Conservation (phyloP, 2,329 filamentous ascomycete species). For the Sarocladium kiliense region DNA sequence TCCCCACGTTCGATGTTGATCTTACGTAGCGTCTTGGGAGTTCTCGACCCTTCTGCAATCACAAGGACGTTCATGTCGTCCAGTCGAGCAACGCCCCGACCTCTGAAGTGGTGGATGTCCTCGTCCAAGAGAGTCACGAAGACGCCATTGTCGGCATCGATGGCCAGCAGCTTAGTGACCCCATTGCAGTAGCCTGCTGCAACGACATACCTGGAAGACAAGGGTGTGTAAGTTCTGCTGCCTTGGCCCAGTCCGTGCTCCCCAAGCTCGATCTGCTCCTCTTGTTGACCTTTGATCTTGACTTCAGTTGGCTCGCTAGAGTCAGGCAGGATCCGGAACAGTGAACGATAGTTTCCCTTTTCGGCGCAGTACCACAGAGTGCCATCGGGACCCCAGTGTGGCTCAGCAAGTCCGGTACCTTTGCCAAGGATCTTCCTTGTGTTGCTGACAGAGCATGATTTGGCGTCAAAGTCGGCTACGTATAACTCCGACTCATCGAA, state of each 20-base stretch:
- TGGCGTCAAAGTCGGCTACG: slow-evolving; percentile 29
- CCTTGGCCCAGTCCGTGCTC: slow-evolving; percentile 25
- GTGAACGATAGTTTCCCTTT: slow-evolving; percentile 38
- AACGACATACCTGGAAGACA: slow-evolving; percentile 29
- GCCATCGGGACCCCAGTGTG: slow-evolving; percentile 45
- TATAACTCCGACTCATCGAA: slow-evolving; percentile 42
- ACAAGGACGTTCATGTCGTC: slow-evolving; percentile 31
- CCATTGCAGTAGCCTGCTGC: slow-evolving; percentile 28
- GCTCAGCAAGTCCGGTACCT: slow-evolving; percentile 40
- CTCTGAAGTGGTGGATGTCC: slow-evolving; percentile 26
- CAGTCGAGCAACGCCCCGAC: slow-evolving; percentile 23
- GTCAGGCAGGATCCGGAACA: slow-evolving; percentile 33
- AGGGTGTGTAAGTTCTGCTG: slow-evolving; percentile 34
- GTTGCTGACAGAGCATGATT: slow-evolving; percentile 24
- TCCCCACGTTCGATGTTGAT: slow-evolving; percentile 2
- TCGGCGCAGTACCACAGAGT: slow-evolving; percentile 44
- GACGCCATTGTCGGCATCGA: slow-evolving; percentile 28
- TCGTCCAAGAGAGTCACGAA: slow-evolving; percentile 26
- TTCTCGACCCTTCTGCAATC: slow-evolving; percentile 31
- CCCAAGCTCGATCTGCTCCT: slow-evolving; percentile 34
- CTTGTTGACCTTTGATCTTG: slow-evolving; percentile 26
- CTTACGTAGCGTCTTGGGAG: slow-evolving; percentile 16
- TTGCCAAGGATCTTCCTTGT: slow-evolving; percentile 30
- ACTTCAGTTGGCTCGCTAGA: slow-evolving; percentile 23
- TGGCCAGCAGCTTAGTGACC: slow-evolving; percentile 27